Base-by-base conservation (phyloP, 441 rosid genomes). In the Jatropha multifida region DNA sequence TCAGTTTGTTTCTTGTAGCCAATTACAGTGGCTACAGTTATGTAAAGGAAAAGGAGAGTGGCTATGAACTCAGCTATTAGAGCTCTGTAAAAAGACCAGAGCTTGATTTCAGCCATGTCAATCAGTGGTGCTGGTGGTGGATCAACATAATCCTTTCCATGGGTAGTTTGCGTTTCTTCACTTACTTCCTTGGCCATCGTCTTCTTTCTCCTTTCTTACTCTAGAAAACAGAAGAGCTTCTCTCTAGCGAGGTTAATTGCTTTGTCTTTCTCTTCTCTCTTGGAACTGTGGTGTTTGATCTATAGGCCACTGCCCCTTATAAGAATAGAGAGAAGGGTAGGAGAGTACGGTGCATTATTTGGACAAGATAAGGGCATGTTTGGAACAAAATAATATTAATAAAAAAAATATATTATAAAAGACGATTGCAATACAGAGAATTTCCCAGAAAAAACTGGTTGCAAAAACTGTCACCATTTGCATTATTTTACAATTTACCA, bases 51-150 rank as follows among this genome's bases (percentile, higher is more conserved):
- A 66, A 91, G 96, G 3, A 90, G 91, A 18, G 96, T 93, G 76
- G 96, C 96, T 3, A 90, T 79, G 81, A 93, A 91, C 91, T 89
- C 94, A 1, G 97, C 97, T 52, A 91, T 90, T 68, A 91, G 84
- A 49, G 98, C 97, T 71, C 98, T 85, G 86, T 91, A 85, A 76
- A 90, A 91, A 48, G 98, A 90, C 98, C 98, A 93, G 67, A 80
- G 86, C 85, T 79, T 83, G 72, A 92, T 46, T 74, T 93, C 94
- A 3, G 68, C 89, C 80, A 67, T 20, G 81, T 83, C 93, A 2
- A 90, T 3, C 46, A 92, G 73, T 0, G 95, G 95, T 6, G 95
- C 94, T 10, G 95, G 95, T 52, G 94, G 95, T 48, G 97, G 97
- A 82, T 92, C 95, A 37, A 83, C 93, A 67, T 93, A 93, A 82